A percentile compares a stretch with the other conserved stretches of the same genome.
Conservation (phyloP, 2,329 filamentous ascomycete species). For the Pseudonectria buxi region DNA sequence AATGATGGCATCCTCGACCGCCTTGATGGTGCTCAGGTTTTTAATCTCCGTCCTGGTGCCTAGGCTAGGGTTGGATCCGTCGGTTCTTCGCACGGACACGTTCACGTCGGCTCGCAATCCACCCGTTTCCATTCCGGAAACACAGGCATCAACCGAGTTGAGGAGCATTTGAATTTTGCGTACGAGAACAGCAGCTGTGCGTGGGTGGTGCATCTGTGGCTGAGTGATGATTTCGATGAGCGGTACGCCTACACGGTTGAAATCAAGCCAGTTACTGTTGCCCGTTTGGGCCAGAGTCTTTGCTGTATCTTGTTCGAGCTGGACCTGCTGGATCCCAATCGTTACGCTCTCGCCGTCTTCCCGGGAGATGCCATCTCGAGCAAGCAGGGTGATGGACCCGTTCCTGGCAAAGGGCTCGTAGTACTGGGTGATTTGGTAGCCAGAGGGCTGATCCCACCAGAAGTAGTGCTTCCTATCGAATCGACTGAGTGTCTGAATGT, state of each 20-base stretch:
- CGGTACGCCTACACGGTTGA: conserved; percentile 86
- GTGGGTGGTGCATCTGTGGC: conserved; percentile 79
- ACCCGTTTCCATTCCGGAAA: conserved; percentile 87
- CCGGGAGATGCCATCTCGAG: conserved; percentile 71
- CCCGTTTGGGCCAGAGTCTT: conserved; percentile 79
- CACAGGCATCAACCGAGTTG: conserved; percentile 74
- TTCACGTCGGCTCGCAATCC: conserved; percentile 92
- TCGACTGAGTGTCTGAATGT: conserved; percentile 66
- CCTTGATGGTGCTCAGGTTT: conserved; percentile 90
- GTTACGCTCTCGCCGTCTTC: conserved; percentile 64
- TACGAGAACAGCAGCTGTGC: conserved; percentile 81
- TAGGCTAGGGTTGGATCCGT: conserved; percentile 40
- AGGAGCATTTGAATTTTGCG: conserved; percentile 81
- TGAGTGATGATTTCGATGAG: conserved; percentile 93
- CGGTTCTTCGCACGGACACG: conserved; percentile 68
- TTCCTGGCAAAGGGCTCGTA: conserved; percentile 67
- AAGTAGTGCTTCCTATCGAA: conserved; percentile 99
- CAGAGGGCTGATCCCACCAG: conserved; percentile 94
- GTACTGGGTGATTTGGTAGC: conserved; percentile 97
- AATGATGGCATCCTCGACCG: conserved; percentile 88
- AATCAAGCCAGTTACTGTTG: conserved; percentile 74
- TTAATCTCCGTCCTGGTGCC: conserved; percentile 96
- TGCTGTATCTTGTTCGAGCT: conserved; percentile 96
- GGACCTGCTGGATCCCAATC: conserved; percentile 85
- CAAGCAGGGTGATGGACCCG: conserved; percentile 63